These are phyloP conservation scores for Trichoderma sp. DNA, from an alignment of 2,329 filamentous ascomycete species.

Conservation along the genomic window DNA sequence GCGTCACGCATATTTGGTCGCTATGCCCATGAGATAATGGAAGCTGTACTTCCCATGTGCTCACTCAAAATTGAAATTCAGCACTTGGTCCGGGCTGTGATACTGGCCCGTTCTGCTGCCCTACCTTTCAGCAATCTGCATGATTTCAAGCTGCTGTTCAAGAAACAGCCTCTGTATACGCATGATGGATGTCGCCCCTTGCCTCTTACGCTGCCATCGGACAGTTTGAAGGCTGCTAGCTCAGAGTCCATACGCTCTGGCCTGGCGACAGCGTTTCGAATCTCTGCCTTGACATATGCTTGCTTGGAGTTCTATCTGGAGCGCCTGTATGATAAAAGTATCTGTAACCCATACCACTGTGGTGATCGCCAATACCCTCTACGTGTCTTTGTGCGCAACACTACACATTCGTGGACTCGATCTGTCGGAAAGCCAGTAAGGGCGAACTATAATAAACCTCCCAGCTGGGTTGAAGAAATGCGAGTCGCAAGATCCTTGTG, in stretches of 20 bases:
- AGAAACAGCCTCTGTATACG: background rate
- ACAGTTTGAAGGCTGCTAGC: background rate
- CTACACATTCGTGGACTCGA: background rate
- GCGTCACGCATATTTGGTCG: background rate
- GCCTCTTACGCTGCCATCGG: background rate
- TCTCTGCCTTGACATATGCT: conserved; percentile 31
- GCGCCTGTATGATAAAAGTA: conserved; percentile 17
- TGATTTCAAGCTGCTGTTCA: background rate
- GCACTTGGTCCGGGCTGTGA: background rate
- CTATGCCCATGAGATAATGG: background rate
- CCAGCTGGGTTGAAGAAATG: conserved; percentile 36
- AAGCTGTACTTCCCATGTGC: background rate
- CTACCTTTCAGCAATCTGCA: background rate
- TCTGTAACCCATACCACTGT: conserved; percentile 29
- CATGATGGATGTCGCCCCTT: background rate
- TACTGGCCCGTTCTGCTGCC: background rate
- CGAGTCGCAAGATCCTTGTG: conserved; percentile 33
- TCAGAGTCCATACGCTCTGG: background rate
- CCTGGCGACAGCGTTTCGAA: conserved; percentile 30
- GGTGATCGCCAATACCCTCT: background rate
- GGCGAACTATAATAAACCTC: conserved; percentile 26
- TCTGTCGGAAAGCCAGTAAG: background rate
- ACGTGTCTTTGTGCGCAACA: background rate
- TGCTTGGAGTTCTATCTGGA: conserved; percentile 32
- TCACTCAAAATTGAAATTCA: background rate